Evolutionary conservation across 306 rosid species (phyloP).

Genomic region (Canavalia gladiata): DNA sequence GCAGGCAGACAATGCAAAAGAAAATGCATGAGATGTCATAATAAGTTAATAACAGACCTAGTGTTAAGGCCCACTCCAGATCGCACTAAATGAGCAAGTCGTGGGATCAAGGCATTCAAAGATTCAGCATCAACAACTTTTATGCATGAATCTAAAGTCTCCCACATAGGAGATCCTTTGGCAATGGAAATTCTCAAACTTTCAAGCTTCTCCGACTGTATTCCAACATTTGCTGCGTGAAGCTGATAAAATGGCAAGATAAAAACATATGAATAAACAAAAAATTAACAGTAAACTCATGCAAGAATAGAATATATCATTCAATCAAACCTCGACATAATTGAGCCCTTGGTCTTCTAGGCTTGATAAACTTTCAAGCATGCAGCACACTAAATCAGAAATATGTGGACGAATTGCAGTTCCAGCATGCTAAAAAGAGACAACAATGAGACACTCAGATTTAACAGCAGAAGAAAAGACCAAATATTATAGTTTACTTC

Average conservation of each 20-base stretch:
- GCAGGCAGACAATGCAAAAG: slow-evolving; percentile 3
- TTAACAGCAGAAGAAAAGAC: slow-evolving; percentile 13
- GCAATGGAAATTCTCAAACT: slow-evolving; percentile 92
- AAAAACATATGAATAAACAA: slow-evolving; percentile 34
- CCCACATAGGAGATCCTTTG: slow-evolving; percentile 99
- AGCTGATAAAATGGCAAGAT: slow-evolving; percentile 60
- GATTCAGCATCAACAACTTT: slow-evolving; percentile 87
- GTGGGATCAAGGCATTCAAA: slow-evolving; percentile 78
- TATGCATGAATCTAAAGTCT: slow-evolving; percentile 89
- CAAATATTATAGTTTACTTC: slow-evolving; percentile 32
- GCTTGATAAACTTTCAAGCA: slow-evolving; percentile 98
- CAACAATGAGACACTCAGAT: slow-evolving; percentile 23
- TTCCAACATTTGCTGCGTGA: slow-evolving; percentile 92
- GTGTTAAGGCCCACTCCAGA: slow-evolving; percentile 98
- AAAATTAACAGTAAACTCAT: slow-evolving; percentile 4
- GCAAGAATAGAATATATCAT: slow-evolving; percentile 46
- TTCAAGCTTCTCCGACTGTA: slow-evolving; percentile 91
- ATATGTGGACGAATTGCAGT: slow-evolving; percentile 85
- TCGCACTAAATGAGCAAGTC: slow-evolving; percentile 88
- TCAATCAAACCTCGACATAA: slow-evolving; percentile 81
- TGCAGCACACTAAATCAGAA: slow-evolving; percentile 93
- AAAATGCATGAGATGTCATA: slow-evolving; percentile 2
- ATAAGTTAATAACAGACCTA: slow-evolving; percentile 61
- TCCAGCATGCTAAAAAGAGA: slow-evolving; percentile 85
- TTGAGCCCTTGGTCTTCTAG: slow-evolving; percentile 96